Conservation (phyloP, 768 basidiomycete genomes). For the Termitomyces sp. region DNA sequence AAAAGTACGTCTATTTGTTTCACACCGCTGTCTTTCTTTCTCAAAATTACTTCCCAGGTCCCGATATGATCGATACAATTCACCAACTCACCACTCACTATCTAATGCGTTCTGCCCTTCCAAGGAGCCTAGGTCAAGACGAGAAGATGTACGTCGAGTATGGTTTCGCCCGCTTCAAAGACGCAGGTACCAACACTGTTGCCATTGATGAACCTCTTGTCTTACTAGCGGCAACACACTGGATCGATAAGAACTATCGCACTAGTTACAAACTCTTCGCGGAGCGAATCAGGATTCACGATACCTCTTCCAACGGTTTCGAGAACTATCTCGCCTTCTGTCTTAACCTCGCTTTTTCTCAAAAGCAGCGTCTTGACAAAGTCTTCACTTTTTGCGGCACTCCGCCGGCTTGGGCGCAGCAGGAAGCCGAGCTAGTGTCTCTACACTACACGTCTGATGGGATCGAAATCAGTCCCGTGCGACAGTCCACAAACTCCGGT, state of each 20-base stretch:
- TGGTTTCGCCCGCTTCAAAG: constrained; percentile 41
- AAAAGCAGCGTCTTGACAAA: constrained; percentile 25
- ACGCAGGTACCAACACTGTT: constrained; percentile 33
- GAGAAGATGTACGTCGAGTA: constrained; percentile 39
- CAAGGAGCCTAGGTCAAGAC: constrained; percentile 32
- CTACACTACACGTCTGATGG: constrained; percentile 22
- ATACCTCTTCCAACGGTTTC: constrained; percentile 35
- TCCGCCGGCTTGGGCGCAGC: constrained; percentile 31
- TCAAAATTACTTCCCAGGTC: constrained; percentile 19
- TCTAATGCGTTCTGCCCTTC: constrained; percentile 37
- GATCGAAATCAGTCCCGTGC: constrained; percentile 25
- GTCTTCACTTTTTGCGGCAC: constrained; percentile 32
- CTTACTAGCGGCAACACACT: constrained; percentile 36
- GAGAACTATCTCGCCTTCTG: constrained; percentile 43
- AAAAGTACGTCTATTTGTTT: constrained; percentile 28
- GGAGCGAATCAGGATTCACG: constrained; percentile 28
- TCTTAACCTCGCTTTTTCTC: constrained; percentile 33
- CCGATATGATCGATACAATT: constrained; percentile 34
- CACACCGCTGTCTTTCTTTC: neutral
- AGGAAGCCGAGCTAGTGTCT: constrained; percentile 34
- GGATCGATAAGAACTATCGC: constrained; percentile 33
- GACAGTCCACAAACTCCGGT: constrained; percentile 24
- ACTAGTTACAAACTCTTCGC: constrained; percentile 35
- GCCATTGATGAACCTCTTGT: constrained; percentile 42
- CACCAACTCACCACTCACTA: constrained; percentile 35